Evolutionary conservation across 2,329 filamentous ascomycete genomes (phyloP), one percentile per base, ranked within the genome.

Genomic region (Phyllosticta capitalensis): DNA sequence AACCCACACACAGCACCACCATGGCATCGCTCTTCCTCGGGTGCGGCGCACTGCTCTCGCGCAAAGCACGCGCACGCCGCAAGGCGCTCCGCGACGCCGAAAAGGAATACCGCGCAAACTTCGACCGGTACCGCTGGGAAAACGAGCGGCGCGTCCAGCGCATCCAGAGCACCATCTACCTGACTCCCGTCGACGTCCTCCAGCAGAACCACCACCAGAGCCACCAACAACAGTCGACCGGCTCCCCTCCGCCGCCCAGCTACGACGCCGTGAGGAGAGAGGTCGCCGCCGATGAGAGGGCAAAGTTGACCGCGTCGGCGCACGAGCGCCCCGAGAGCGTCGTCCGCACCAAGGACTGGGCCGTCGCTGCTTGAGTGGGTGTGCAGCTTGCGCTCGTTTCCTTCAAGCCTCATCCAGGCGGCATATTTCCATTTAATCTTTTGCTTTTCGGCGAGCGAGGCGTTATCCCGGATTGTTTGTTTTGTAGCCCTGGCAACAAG

Each of bases 61-160:
- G 38, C 5, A 21, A 24, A 33, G 24, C 52, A 33, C 49, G 49
- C 53, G 24, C 17, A 10, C 58, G 58, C 49, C 58, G 49, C 30
- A 20, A 26, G 5, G 58, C 58, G 48, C 14, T 51, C n/a, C 9
- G 9, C 21, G 53, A 60, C 26, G 48, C 28, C 7, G 38, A 52
- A 17, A 53, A 22, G 20, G 58, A 60, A n/a, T 60, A 56, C 58
- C 53, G 38, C 24, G 26, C 24, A 12, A 53, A 60, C 54, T 60
- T 60, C 30, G 53, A 55, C 12, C 7, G 9, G 7, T 33, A 55
- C 14, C 30, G 26, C 5, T 9, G 9, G 10, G 58, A 55, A 19
- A 60, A 60, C 54, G 53, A 55, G 53, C 26, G 55, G 14, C 53
- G 58, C 26, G 52, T 60, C 14, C 45, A 54, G 22, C 56, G 51